Percentiles rank a stretch among this genome's conserved stretches.
Evolutionary conservation across 106 monocot species (phyloP).

Genomic region (Apostasia shenzhenica): DNA sequence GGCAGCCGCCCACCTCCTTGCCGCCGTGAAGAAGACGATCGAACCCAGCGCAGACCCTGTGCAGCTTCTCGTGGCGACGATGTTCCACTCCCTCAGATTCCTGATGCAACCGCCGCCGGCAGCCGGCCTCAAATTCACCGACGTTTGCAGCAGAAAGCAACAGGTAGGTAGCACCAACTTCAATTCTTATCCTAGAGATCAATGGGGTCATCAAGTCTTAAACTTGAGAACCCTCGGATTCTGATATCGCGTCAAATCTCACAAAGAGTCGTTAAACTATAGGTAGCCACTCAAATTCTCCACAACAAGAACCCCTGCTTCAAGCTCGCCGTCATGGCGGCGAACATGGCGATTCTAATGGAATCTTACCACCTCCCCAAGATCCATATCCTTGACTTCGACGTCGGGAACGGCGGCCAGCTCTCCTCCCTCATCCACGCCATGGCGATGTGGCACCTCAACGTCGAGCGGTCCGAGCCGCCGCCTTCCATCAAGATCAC

Average conservation of each 20-base stretch:
- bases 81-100: conserved; percentile 23
- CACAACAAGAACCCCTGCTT: conserved; percentile 37
- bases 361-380: conserved; percentile 11
- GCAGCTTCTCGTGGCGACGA: conserved; percentile 38
- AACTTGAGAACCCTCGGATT: no score
- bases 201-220: no score
- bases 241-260: no score
- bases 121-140: background rate
- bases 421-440: conserved; percentile 39
- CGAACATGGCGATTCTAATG: conserved; percentile 56
- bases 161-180: background rate
- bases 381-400: conserved; percentile 70
- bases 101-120: conserved; percentile 15
- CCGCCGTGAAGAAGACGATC: conserved; percentile 17
- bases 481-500: conserved; percentile 7
- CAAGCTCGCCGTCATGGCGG: conserved; percentile 35
- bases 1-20: conserved; percentile 17
- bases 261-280: no score
- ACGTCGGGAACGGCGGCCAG: conserved; percentile 47
- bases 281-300: conserved; percentile 19
- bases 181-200: no score
- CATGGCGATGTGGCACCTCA: conserved; percentile 9
- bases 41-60: conserved; percentile 47
- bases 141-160: conserved; percentile 33
- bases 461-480: conserved; percentile 6